These are phyloP conservation scores for Populus tomentosa DNA, from an alignment of 441 rosid genomes.

Conservation along the genomic window DNA sequence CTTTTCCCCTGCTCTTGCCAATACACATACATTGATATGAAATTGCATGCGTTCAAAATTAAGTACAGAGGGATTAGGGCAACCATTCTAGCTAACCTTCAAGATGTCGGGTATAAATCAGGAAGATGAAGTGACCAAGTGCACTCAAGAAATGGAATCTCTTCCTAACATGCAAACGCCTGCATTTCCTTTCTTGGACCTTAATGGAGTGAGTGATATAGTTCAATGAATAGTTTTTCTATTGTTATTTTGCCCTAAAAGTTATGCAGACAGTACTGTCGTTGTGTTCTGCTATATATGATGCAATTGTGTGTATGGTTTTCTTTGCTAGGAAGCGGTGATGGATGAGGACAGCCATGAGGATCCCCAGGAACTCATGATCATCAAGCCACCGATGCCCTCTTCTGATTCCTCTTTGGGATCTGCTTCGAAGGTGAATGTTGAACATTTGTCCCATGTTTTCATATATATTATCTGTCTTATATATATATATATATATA, in stretches of 20 bases:
- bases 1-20: too few relatives aligned
- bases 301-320: background rate
- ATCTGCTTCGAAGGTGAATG: conserved; percentile 12
- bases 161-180: background rate
- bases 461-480: too few relatives aligned
- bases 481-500: too few relatives aligned
- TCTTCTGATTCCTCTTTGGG: conserved; percentile 2
- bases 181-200: conserved; percentile 9
- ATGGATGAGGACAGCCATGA: background rate
- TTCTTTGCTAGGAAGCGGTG: background rate
- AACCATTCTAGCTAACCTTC: too few relatives aligned
- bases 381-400: background rate
- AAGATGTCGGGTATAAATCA: background rate
- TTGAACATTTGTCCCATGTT: too few relatives aligned
- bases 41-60: too few relatives aligned
- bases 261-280: background rate
- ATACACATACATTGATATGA: too few relatives aligned
- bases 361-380: background rate
- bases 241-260: too few relatives aligned
- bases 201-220: conserved; percentile 9
- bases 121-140: conserved; percentile 12
- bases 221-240: background rate
- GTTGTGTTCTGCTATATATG: background rate
- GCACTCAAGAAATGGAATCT: conserved; percentile 1
- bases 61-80: too few relatives aligned